Conservation (phyloP, 768 basidiomycete genomes). For the Boletus rubropictus region DNA sequence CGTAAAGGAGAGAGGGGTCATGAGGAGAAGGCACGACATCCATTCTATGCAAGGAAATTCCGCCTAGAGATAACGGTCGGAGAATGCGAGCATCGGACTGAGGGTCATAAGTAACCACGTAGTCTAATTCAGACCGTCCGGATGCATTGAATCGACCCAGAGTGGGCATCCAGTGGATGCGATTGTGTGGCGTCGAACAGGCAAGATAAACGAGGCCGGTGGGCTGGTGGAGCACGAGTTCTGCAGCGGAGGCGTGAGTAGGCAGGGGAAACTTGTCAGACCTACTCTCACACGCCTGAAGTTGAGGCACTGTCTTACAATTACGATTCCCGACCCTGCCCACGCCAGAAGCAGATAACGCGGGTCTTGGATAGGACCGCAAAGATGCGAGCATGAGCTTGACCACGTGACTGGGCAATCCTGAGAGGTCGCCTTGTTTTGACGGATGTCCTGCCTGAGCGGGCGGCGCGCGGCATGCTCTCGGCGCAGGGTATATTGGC, state of each 20-base stretch:
- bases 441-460: no score
- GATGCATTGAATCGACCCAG: constrained; percentile 30
- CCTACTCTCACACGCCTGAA: constrained; percentile 67
- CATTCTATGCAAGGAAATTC: constrained; percentile 60
- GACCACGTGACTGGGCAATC: no score
- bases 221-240: constrained; percentile 53
- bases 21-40: constrained; percentile 54
- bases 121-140: constrained; percentile 42
- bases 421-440: no score
- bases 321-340: constrained; percentile 44
- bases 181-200: constrained; percentile 48
- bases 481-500: no score
- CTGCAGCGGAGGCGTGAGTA: constrained; percentile 31
- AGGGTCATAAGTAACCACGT: constrained; percentile 57
- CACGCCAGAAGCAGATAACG: constrained; percentile 39
- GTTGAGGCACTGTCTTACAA: constrained; percentile 46
- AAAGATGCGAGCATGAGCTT: no score
- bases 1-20: constrained; percentile 46
- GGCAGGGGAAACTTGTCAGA: not conserved
- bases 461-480: no score
- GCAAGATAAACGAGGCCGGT: constrained; percentile 57
- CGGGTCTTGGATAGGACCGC: constrained; percentile 42
- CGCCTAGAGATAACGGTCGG: constrained; percentile 34
- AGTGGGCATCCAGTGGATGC: constrained; percentile 50
- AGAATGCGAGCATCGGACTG: constrained; percentile 38